Evolutionary conservation across 441 rosid genomes (phyloP), one percentile per base, ranked within the genome.

Genomic region (Adansonia rubrostipa): DNA sequence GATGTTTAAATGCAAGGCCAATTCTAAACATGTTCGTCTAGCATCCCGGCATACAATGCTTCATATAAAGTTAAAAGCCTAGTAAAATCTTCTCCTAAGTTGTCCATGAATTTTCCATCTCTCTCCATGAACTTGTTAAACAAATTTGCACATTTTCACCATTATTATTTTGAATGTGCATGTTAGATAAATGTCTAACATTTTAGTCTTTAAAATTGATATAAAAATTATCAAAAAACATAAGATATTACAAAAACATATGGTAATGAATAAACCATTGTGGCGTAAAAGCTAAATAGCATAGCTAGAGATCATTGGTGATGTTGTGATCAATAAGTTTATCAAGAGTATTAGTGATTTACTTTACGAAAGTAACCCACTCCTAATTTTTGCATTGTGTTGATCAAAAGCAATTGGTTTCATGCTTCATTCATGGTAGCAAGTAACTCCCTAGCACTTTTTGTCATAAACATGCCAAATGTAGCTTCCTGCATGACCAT

Each of bases 41-140:
- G 33, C 22, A 17, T 9, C 15, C 36, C n/a, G 20, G 47, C 56
- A 1, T 15, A 47, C 0, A 56, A 68, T 9, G 73, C 73, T 68
- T 68, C 56, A 36, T 68, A 68, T 17, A 68, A 68, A 20, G 56
- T 68, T 9, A 68, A 68, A 3, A 42, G 53, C 24, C 53, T 28
- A 4, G 0, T 19, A 0, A 47, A 56, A 45, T 68, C 33, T 47
- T 68, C 73, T 68, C 14, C 2, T 19, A 68, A 47, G 14, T 13
- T 19, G 56, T 68, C 73, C 33, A 17, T 3, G 56, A 68, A 68
- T 9, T 68, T 47, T 11, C 57, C 56, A 10, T 68, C 73, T 7
- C 51, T 44, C 0, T 68, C 73, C 51, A 68, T 44, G 73, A 68
- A 68, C 36, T 68, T 10, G 40, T 68, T 68, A 45, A 68, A 45